Evolutionary conservation across 306 rosid species (phyloP).

Genomic region (Abrus precatorius): DNA sequence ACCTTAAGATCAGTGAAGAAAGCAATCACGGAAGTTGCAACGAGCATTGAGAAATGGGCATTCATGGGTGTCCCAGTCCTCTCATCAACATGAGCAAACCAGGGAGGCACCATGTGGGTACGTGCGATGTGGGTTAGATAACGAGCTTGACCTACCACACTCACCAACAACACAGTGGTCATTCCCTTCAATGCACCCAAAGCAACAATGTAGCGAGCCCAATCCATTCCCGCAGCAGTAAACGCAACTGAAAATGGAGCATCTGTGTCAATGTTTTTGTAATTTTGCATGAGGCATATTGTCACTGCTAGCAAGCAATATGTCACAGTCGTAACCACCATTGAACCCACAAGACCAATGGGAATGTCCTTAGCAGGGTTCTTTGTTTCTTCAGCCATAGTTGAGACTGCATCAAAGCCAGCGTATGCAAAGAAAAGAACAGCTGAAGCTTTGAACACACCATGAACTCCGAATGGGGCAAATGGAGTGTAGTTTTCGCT

Average conservation of each 20-base stretch:
- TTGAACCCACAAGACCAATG: constrained; percentile 83
- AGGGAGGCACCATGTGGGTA: constrained; percentile 90
- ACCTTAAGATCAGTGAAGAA: constrained; percentile 69
- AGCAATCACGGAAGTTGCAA: constrained; percentile 66
- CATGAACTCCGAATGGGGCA: constrained; percentile 53
- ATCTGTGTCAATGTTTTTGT: background rate
- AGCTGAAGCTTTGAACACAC: constrained; percentile 72
- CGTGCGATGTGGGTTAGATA: constrained; percentile 89
- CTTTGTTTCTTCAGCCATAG: constrained; percentile 93
- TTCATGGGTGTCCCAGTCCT: constrained; percentile 79
- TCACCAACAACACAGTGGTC: constrained; percentile 79
- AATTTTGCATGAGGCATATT: constrained; percentile 77
- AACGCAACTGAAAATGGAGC: constrained; percentile 82
- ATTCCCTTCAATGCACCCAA: constrained; percentile 85
- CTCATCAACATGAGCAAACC: constrained; percentile 74
- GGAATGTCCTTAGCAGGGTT: constrained; percentile 85
- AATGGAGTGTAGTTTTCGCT: constrained; percentile 57
- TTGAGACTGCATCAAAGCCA: constrained; percentile 83
- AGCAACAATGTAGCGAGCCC: constrained; percentile 91
- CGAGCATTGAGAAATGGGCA: constrained; percentile 72
- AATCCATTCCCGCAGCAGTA: constrained; percentile 68
- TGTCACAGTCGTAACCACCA: constrained; percentile 55
- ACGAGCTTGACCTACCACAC: constrained; percentile 82
- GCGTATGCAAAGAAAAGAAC: constrained; percentile 88
- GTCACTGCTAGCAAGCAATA: constrained; percentile 77